Conservation (phyloP, 176 grass and related monocot species). For the Saccharum spontaneum region DNA sequence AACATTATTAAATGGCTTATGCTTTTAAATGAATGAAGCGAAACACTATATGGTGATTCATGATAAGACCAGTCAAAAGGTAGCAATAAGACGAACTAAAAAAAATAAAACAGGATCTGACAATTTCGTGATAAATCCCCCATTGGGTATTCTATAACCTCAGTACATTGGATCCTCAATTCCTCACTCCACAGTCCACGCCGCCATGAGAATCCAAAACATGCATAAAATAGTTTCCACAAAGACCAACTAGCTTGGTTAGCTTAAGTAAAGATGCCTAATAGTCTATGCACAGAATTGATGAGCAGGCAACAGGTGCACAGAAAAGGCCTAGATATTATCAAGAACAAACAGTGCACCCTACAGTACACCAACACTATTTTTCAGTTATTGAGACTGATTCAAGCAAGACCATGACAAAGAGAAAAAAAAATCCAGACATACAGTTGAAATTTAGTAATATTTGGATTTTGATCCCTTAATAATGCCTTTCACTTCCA, state of each 20-base stretch:
- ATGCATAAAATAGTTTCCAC: not conserved
- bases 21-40: not conserved
- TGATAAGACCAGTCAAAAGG: no score
- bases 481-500: not conserved
- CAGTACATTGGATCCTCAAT: no score
- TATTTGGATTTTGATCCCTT: not conserved
- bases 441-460: not conserved
- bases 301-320: not conserved
- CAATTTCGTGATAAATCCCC: not conserved
- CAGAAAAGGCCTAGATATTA: not conserved
- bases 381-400: slow-evolving; percentile 1
- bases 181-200: not conserved
- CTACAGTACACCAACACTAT: not conserved
- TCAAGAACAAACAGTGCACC: not conserved
- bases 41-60: not conserved
- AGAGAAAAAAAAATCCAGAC: not conserved
- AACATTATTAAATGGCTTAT: no score
- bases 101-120: not conserved
- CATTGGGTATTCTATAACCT: not conserved
- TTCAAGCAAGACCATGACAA: not conserved
- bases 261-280: not conserved
- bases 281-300: not conserved
- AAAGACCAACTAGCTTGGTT: not conserved
- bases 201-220: not conserved
- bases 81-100: no score